Conservation (phyloP, 768 basidiomycete species). For the Obba rivulosa region DNA sequence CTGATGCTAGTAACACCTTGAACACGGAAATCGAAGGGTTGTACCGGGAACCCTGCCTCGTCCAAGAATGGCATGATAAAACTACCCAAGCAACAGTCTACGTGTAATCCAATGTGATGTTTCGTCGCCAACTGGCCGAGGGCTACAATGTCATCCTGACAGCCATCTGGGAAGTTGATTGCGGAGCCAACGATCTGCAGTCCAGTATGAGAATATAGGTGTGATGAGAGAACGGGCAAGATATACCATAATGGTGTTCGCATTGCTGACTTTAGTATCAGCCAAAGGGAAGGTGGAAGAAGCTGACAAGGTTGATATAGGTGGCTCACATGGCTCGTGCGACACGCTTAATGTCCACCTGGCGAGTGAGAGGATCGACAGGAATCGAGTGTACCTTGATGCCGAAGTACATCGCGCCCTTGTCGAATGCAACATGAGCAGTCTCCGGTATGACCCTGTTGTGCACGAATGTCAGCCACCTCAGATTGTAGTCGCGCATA, state of each 20-base stretch:
- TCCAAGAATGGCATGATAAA: conserved; percentile 95
- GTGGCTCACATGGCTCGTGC: conserved; percentile 78
- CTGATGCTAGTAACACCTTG: conserved; percentile 91
- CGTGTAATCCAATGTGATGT: conserved; percentile 82
- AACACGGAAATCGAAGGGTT: conserved; percentile 87
- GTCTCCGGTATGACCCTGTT: conserved; percentile 75
- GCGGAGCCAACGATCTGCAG: conserved; percentile 77
- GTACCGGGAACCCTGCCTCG: conserved; percentile 61
- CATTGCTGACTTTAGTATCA: conserved; percentile 46
- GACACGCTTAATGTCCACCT: conserved; percentile 72
- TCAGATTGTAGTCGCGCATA: no score
- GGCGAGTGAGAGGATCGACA: conserved; percentile 69
- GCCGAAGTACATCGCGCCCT: conserved; percentile 81
- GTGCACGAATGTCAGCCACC: neutral
- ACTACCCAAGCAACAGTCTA: conserved; percentile 91
- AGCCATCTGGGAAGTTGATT: conserved; percentile 81
- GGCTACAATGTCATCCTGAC: conserved; percentile 79
- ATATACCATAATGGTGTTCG: conserved; percentile 83
- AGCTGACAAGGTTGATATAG: conserved; percentile 1
- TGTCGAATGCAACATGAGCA: conserved; percentile 94
- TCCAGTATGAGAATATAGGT: neutral
- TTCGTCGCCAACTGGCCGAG: conserved; percentile 70
- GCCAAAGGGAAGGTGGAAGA: conserved; percentile 1
- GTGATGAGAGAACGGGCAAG: neutral
- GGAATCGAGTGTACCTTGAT: conserved; percentile 89